These are phyloP conservation scores for Dryas drummondii DNA, from an alignment of 306 rosid species.

Conservation along the genomic window DNA sequence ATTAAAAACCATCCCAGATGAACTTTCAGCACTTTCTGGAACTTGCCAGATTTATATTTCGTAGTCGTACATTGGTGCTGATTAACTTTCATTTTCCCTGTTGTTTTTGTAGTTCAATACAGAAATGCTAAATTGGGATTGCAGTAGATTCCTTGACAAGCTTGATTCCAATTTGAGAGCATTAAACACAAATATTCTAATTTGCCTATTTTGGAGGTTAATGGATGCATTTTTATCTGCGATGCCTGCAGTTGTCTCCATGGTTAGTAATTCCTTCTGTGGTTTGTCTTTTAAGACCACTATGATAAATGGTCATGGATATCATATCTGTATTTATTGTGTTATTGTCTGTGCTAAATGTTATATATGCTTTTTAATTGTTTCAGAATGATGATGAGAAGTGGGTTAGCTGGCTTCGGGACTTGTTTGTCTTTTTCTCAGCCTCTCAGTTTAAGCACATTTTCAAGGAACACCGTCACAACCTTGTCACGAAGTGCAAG, in stretches of 20 bases:
- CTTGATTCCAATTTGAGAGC: conserved; percentile 45
- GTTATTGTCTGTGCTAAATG: conserved; percentile 7
- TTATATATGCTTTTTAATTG: conserved; percentile 17
- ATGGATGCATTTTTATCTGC: conserved; percentile 42
- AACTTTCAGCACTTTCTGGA: neutral
- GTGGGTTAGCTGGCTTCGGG: conserved; percentile 58
- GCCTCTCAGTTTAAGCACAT: conserved; percentile 55
- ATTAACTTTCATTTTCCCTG: conserved; percentile 9
- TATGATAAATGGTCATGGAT: conserved; percentile 8
- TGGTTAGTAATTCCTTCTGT: conserved; percentile 48
- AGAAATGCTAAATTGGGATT: conserved; percentile 65
- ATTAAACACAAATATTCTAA: conserved; percentile 50
- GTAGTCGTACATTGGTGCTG: neutral
- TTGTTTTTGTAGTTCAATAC: conserved; percentile 55
- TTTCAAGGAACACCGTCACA: conserved; percentile 65
- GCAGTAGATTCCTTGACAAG: conserved; percentile 51
- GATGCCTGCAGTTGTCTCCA: conserved; percentile 43
- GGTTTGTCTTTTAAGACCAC: conserved; percentile 14
- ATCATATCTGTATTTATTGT: neutral
- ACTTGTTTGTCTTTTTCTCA: conserved; percentile 70
- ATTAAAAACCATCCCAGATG: neutral
- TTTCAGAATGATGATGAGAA: conserved; percentile 65
- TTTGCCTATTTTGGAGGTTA: conserved; percentile 81
- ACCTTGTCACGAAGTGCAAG: conserved; percentile 59
- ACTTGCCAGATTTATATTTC: neutral